Evolutionary conservation across 352 stramenopile genomes (phyloP).

Genomic region (Thalassiosira sp.): DNA sequence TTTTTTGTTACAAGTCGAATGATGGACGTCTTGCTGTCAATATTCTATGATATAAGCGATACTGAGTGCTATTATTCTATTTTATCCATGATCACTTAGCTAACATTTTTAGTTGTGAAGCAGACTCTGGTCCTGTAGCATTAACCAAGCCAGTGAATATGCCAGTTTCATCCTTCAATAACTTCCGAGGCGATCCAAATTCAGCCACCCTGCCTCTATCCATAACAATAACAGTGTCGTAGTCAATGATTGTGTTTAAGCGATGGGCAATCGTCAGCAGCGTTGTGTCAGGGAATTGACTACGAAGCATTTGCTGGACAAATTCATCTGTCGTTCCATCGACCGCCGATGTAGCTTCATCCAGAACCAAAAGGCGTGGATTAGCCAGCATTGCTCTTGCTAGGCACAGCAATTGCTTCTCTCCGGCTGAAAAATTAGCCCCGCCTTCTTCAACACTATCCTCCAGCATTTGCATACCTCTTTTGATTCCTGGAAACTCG

Average conservation of each 20-base stretch:
- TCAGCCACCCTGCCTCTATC: constrained; percentile 91
- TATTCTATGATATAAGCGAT: too few relatives aligned
- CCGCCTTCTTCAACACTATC: constrained; percentile 87
- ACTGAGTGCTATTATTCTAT: too few relatives aligned
- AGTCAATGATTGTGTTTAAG: constrained; percentile 96
- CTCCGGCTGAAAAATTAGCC: constrained; percentile 91
- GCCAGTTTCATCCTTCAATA: constrained; percentile 69
- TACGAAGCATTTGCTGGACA: constrained; percentile 86
- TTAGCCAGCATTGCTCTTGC: constrained; percentile 91
- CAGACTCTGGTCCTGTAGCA: not conserved
- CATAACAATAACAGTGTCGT: constrained; percentile 94
- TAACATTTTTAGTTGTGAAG: too few relatives aligned
- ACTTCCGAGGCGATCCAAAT: constrained; percentile 84
- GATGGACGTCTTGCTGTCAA: too few relatives aligned
- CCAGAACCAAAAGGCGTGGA: constrained; percentile 89
- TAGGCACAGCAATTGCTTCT: constrained; percentile 96
- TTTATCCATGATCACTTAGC: too few relatives aligned
- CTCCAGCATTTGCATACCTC: constrained; percentile 66
- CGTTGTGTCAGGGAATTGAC: constrained; percentile 89
- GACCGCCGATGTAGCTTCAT: constrained; percentile 92
- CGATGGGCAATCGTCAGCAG: constrained; percentile 96
- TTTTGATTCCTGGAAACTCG: constrained; percentile 58
- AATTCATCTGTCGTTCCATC: constrained; percentile 87
- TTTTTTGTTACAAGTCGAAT: too few relatives aligned
- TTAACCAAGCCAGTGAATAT: not conserved